phyloP scores from a whole-genome alignment of 257 asterid genomes.

The Thymus mandschuricus region DNA sequence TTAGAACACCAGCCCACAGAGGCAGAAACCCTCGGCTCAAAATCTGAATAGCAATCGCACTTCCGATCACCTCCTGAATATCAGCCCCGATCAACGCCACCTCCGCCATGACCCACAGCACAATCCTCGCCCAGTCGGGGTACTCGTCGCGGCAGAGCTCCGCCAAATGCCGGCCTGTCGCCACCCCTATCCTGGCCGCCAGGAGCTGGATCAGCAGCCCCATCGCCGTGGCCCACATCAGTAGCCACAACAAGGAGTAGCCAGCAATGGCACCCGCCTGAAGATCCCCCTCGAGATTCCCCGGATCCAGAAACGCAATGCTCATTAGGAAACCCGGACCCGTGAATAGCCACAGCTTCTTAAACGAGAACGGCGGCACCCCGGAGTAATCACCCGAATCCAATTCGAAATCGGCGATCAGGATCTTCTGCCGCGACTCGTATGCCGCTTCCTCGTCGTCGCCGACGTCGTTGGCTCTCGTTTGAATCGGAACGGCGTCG shows the following conservation, averaged over 20 bases:
- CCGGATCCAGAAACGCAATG: slow-evolving; percentile 93
- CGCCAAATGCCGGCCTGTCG: slow-evolving; percentile 93
- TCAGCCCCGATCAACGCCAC: slow-evolving; percentile 91
- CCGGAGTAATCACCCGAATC: slow-evolving; percentile 40
- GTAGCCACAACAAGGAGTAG: slow-evolving; percentile 79
- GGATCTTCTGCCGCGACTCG: slow-evolving; percentile 65
- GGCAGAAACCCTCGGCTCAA: slow-evolving; percentile 79
- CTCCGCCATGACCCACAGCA: slow-evolving; percentile 95
- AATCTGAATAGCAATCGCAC: slow-evolving; percentile 93
- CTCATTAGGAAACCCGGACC: slow-evolving; percentile 97
- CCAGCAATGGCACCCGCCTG: slow-evolving; percentile 98
- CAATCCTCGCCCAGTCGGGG: slow-evolving; percentile 76
- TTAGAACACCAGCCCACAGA: slow-evolving; percentile 85
- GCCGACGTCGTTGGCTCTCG: slow-evolving; percentile 8
- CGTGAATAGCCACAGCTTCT: slow-evolving; percentile 81
- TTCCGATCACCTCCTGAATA: slow-evolving; percentile 96
- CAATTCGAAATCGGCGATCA: slow-evolving; percentile 54
- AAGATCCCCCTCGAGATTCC: slow-evolving; percentile 92
- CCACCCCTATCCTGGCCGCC: slow-evolving; percentile 83
- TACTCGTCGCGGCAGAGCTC: slow-evolving; percentile 94
- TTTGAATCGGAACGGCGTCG: slow-evolving; percentile 34
- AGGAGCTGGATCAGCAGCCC: slow-evolving; percentile 84
- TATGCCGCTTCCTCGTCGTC: slow-evolving; percentile 55
- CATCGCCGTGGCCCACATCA: slow-evolving; percentile 93
- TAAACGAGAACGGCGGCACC: slow-evolving; percentile 78